A percentile compares a stretch with the other conserved stretches of the same genome.
Conservation (phyloP, 2,329 filamentous ascomycete species). For the Lasiodiplodia hormozganensis region DNA sequence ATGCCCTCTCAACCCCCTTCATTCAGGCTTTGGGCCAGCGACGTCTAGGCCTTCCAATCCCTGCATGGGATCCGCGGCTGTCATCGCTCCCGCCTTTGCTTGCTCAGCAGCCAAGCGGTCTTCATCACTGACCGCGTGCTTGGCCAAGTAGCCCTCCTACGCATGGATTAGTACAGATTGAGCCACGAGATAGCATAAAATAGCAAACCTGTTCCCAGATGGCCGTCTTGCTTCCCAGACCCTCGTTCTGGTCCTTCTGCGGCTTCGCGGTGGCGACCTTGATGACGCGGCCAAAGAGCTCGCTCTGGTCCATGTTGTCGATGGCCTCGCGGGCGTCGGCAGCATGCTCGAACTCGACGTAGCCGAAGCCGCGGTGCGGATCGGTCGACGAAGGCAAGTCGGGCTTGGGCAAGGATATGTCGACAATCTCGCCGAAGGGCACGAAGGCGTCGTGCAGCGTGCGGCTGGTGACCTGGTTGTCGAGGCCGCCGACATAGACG, state of each 20-base stretch:
- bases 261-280: constrained; percentile 92
- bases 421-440: constrained; percentile 93
- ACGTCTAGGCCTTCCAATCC: constrained; percentile 92
- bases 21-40: constrained; percentile 85
- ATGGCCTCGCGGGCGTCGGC: constrained; percentile 93
- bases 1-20: constrained; percentile 37
- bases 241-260: constrained; percentile 86
- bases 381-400: constrained; percentile 81
- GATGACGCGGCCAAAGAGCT: constrained; percentile 90
- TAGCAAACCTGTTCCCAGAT: constrained; percentile 93
- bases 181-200: constrained; percentile 2
- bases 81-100: constrained; percentile 59
- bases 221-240: constrained; percentile 89
- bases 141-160: constrained; percentile 91
- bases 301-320: constrained; percentile 98
- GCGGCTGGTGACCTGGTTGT: constrained; percentile 75
- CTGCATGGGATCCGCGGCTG: constrained; percentile 87
- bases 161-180: not conserved
- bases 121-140: constrained; percentile 84
- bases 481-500: constrained; percentile 88
- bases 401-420: constrained; percentile 88
- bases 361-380: constrained; percentile 89
- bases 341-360: constrained; percentile 89
- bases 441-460: constrained; percentile 91
- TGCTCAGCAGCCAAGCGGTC: constrained; percentile 69